These are phyloP conservation scores for Corylus avellana DNA, from an alignment of 306 rosid genomes.

Conservation along the genomic window DNA sequence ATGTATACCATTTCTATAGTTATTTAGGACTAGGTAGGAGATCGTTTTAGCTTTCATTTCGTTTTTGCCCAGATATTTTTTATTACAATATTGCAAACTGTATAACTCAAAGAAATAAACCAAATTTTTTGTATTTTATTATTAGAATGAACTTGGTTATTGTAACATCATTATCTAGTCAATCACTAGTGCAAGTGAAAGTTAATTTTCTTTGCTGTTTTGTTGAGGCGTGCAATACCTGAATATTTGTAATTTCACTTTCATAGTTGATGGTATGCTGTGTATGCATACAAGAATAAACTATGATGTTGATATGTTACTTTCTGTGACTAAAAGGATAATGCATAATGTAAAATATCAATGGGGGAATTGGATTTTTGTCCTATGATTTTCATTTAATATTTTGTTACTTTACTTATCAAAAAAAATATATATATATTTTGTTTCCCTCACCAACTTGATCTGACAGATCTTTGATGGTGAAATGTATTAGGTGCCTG, in stretches of 20 bases:
- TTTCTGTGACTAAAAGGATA: background rate
- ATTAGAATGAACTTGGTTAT: background rate
- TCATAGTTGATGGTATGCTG: background rate
- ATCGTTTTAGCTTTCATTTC: too few relatives aligned
- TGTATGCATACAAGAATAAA: background rate
- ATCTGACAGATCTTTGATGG: slow-evolving; percentile 27
- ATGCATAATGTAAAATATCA: background rate
- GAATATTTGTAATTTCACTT: background rate
- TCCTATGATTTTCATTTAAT: background rate
- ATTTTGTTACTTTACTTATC: background rate
- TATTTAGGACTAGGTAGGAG: too few relatives aligned
- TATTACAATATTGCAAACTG: background rate
- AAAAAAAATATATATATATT: background rate
- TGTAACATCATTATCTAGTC: background rate
- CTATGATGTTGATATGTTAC: background rate
- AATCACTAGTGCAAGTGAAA: background rate
- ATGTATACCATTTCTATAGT: too few relatives aligned
- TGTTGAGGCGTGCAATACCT: background rate
- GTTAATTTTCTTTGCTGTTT: background rate
- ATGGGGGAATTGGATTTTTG: background rate
- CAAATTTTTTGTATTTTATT: background rate
- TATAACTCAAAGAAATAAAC: background rate
- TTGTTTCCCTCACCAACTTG: slow-evolving; percentile 18
- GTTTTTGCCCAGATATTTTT: background rate
- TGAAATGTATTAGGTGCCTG: slow-evolving; percentile 71